Conservation (phyloP, 2,329 filamentous ascomycete species). For the Exutisphaerella laricina region DNA sequence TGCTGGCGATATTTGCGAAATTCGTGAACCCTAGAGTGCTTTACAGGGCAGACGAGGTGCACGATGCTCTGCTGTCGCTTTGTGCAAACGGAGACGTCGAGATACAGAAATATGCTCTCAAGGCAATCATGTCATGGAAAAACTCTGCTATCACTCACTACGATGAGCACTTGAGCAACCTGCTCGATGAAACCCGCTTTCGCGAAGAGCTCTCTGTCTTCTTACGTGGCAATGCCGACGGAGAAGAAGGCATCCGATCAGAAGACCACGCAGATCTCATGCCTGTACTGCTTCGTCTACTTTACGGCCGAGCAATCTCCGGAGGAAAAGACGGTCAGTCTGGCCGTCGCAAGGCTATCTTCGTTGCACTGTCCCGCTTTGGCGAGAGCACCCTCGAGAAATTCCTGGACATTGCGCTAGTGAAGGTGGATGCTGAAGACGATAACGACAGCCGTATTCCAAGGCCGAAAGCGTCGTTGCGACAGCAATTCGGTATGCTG, state of each 20-base stretch:
- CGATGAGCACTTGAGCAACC: constrained; percentile 75
- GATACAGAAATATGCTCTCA: constrained; percentile 77
- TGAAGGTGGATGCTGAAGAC: constrained; percentile 45
- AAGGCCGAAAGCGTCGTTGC: constrained; percentile 29
- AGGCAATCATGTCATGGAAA: constrained; percentile 86
- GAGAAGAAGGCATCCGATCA: constrained; percentile 63
- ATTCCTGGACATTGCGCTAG: constrained; percentile 75
- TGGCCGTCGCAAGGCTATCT: constrained; percentile 64
- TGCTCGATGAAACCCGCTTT: constrained; percentile 86
- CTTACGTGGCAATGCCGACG: constrained; percentile 49
- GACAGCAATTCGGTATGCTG: constrained; percentile 84
- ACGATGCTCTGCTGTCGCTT: constrained; percentile 66
- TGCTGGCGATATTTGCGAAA: constrained; percentile 74
- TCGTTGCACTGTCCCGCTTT: constrained; percentile 75
- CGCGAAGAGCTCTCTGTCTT: constrained; percentile 91
- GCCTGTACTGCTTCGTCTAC: constrained; percentile 76
- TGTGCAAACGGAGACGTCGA: constrained; percentile 85
- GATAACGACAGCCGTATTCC: not conserved
- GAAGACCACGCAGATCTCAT: constrained; percentile 68
- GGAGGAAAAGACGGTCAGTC: constrained; percentile 77
- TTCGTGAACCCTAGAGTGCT: constrained; percentile 83
- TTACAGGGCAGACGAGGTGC: constrained; percentile 70
- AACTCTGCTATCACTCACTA: constrained; percentile 68
- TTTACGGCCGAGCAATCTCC: constrained; percentile 83
- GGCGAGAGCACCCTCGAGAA: constrained; percentile 66